These are phyloP conservation scores for Rhodosporidiobolus odoratus DNA, from an alignment of 768 basidiomycete genomes.

Conservation along the genomic window DNA sequence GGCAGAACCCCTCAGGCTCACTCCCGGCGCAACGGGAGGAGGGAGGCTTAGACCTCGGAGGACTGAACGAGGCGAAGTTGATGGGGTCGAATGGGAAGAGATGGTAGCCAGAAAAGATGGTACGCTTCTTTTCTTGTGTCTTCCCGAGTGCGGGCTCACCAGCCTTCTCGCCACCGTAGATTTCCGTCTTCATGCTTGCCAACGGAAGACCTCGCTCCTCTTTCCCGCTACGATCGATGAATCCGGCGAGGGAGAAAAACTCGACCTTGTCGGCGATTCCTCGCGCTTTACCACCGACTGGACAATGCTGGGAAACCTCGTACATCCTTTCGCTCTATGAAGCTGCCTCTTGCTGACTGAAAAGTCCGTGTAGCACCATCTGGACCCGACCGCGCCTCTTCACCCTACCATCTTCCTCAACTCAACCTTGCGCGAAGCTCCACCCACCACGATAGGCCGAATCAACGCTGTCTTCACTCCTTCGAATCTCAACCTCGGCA, in stretches of 20 bases:
- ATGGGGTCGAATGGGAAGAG: constrained; percentile 7
- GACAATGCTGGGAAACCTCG: background rate
- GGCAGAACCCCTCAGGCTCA: constrained; percentile 9
- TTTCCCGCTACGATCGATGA: background rate
- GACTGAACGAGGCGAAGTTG: constrained; percentile 1
- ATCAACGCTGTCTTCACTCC: constrained; percentile 2
- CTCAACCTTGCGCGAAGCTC: background rate
- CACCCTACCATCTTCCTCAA: constrained; percentile 29
- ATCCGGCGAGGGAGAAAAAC: constrained; percentile 2
- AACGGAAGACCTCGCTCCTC: background rate
- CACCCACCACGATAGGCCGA: background rate
- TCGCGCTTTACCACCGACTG: background rate
- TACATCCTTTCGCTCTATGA: background rate
- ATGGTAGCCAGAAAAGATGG: background rate
- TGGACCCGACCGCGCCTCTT: background rate
- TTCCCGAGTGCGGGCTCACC: background rate
- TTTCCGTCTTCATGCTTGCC: background rate
- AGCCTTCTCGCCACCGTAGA: background rate
- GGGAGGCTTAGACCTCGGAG: background rate
- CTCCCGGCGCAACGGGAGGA: background rate
- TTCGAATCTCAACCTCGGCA: constrained; percentile 19
- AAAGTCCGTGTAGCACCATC: background rate
- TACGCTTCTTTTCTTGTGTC: background rate
- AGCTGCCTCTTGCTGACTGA: background rate
- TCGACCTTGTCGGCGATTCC: constrained; percentile 18